A percentile compares a stretch with the other conserved stretches of the same genome.
Evolutionary conservation across 768 basidiomycete genomes (phyloP).

Genomic region (Naganishia vaughanmartiniae): DNA sequence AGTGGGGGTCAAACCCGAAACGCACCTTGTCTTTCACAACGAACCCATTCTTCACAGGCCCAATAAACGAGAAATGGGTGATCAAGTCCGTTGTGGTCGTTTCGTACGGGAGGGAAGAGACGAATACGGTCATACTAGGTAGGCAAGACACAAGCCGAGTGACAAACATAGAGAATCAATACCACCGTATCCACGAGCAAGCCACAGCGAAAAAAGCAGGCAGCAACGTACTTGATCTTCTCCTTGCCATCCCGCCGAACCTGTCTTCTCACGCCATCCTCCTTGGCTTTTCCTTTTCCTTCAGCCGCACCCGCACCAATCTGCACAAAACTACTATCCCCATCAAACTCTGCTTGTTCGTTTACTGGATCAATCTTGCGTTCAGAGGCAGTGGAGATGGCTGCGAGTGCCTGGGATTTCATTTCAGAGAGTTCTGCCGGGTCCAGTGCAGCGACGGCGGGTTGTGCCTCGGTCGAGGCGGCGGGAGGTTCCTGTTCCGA

Average conservation of each 20-base stretch:
- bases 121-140: slow-evolving; percentile 70
- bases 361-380: slow-evolving; percentile 3
- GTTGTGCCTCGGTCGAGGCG: background rate
- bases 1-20: too few species aligned
- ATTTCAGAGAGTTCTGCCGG: slow-evolving; percentile 2
- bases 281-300: background rate
- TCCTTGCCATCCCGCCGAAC: slow-evolving; percentile 30
- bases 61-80: slow-evolving; percentile 91
- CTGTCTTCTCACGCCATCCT: background rate
- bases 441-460: slow-evolving; percentile 6
- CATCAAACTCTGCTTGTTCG: slow-evolving; percentile 9
- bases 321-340: slow-evolving; percentile 3
- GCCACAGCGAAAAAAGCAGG: too few species aligned
- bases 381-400: background rate
- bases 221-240: slow-evolving; percentile 32
- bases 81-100: slow-evolving; percentile 86
- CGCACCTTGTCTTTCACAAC: slow-evolving; percentile 77
- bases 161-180: background rate
- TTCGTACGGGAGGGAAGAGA: slow-evolving; percentile 86
- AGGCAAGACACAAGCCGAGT: too few species aligned
- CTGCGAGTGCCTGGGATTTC: slow-evolving; percentile 7
- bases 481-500: slow-evolving; percentile 10
- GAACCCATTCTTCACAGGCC: slow-evolving; percentile 89
- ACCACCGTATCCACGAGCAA: too few species aligned
- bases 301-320: background rate